Conservation (phyloP, 2,329 filamentous ascomycete genomes). For the Aureobasidium musti region DNA sequence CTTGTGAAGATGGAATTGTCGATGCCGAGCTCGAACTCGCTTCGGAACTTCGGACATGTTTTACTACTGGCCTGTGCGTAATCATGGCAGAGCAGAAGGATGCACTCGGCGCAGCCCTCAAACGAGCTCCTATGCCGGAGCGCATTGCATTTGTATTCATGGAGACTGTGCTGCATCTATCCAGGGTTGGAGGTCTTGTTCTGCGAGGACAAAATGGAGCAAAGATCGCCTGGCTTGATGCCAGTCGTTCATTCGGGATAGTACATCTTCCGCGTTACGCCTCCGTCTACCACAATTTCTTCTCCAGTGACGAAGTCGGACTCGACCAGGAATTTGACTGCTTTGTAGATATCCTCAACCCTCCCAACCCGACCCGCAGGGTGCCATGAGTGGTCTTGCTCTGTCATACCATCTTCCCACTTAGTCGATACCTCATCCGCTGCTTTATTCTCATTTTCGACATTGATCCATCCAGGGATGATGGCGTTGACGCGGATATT, state of each 20-base stretch:
- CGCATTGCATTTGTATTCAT: no score
- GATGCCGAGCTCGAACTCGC: no score
- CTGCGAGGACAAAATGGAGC: no score
- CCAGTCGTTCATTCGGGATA: constrained; percentile 40
- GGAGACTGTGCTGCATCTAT: no score
- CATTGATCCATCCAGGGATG: constrained; percentile 57
- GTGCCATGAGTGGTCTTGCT: constrained; percentile 54
- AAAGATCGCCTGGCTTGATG: neutral
- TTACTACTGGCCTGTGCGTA: no score
- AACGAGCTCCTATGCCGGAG: no score
- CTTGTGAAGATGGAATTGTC: no score
- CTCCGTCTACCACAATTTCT: constrained; percentile 52
- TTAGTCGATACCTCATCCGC: constrained; percentile 45
- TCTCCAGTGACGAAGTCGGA: constrained; percentile 49
- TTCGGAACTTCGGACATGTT: no score
- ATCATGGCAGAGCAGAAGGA: no score
- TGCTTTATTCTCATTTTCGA: constrained; percentile 47
- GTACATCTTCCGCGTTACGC: constrained; percentile 52
- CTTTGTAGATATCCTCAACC: constrained; percentile 50
- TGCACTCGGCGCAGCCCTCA: no score
- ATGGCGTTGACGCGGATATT: constrained; percentile 54
- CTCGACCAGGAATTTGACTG: constrained; percentile 47
- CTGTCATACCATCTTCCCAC: constrained; percentile 53
- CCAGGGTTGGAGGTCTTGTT: no score
- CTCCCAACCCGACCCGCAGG: constrained; percentile 54